Percentiles rank a stretch among this genome's conserved stretches.
These are phyloP conservation scores for Rhodomyrtus psidioides DNA, from an alignment of 441 rosid genomes.

Conservation along the genomic window DNA sequence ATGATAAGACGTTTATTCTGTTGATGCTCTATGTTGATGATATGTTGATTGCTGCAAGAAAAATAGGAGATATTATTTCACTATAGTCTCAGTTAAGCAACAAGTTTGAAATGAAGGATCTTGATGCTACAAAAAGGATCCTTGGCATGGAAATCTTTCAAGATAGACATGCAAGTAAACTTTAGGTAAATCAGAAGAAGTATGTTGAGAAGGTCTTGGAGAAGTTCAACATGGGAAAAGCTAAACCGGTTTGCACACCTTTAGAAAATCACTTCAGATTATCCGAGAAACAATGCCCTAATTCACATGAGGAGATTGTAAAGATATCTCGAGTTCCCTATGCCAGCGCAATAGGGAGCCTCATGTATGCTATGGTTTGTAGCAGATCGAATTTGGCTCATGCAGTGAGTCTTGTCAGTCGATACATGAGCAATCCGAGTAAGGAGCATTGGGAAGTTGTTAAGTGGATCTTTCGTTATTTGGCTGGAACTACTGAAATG, in stretches of 20 bases:
- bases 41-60: too few species aligned
- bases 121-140: too few species aligned
- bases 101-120: too few species aligned
- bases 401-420: neutral
- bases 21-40: too few species aligned
- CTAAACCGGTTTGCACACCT: neutral
- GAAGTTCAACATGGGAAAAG: neutral
- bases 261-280: neutral
- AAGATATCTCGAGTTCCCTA: neutral
- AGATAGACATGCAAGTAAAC: too few species aligned
- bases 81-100: too few species aligned
- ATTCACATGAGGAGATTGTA: neutral
- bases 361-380: neutral
- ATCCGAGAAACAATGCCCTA: neutral
- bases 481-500: neutral
- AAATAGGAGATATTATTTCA: too few species aligned
- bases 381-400: neutral
- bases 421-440: neutral
- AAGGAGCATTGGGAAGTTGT: neutral
- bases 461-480: neutral
- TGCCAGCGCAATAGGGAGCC: neutral
- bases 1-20: neutral
- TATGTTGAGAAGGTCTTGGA: neutral
- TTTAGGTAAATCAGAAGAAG: too few species aligned
- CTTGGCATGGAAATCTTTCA: too few species aligned